Percentiles rank a stretch among this genome's conserved stretches.
phyloP scores from a whole-genome alignment of 371 early-diverging fungal genomes.

The Mortierella sp. region DNA sequence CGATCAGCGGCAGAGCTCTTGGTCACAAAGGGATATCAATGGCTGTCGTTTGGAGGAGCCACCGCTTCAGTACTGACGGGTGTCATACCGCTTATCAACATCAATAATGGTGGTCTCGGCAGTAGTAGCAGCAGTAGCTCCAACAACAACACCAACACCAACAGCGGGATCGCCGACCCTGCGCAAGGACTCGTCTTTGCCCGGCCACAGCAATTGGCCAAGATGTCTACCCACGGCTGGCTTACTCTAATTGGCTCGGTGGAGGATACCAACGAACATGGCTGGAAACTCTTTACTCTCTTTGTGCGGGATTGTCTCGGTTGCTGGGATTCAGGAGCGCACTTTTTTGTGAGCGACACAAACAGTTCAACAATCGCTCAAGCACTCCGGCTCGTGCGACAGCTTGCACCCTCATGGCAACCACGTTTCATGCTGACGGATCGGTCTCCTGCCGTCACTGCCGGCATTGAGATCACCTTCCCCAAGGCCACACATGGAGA shows the following conservation, averaged over 20 bases:
- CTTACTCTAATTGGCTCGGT: constrained; percentile 26
- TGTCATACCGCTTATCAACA: not conserved
- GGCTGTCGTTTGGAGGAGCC: not conserved
- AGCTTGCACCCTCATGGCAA: constrained; percentile 12
- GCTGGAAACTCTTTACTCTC: constrained; percentile 24
- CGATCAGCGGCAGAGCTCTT: not conserved
- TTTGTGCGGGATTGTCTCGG: constrained; percentile 22
- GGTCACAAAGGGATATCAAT: not conserved
- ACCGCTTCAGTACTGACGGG: not conserved
- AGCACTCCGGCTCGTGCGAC: constrained; percentile 18
- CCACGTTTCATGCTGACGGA: constrained; percentile 25
- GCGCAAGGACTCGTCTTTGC: constrained; percentile 26
- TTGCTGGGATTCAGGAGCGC: constrained; percentile 31
- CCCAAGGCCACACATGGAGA: not conserved
- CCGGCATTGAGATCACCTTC: constrained; percentile 22
- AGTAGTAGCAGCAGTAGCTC: not conserved
- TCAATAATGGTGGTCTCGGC: not conserved
- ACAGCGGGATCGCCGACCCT: not conserved
- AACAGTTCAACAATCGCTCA: constrained; percentile 11
- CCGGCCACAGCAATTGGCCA: constrained; percentile 17
- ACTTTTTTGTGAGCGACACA: constrained; percentile 29
- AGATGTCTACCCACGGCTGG: constrained; percentile 15
- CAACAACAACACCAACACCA: constrained; percentile 3
- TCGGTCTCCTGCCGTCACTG: constrained; percentile 3
- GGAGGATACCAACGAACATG: constrained; percentile 21